Percentiles rank a stretch among this genome's conserved stretches.
phyloP scores from a whole-genome alignment of 306 rosid species.

The Crataegus laevigata region DNA sequence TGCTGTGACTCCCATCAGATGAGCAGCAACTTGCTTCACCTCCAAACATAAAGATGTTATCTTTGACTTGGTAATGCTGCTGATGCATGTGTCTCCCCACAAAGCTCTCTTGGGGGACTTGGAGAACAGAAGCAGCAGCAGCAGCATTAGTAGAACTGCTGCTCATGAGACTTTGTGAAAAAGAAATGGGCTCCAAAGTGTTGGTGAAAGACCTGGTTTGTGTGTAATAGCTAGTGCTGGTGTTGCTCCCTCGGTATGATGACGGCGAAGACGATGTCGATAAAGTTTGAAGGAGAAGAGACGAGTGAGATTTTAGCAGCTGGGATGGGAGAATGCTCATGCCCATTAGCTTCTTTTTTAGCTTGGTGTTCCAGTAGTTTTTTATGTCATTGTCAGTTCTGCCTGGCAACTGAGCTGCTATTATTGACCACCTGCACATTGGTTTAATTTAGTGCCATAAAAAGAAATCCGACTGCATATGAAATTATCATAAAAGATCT shows the following conservation, averaged over 20 bases:
- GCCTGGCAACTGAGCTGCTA: slow-evolving; percentile 81
- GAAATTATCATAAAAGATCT: slow-evolving; percentile 10
- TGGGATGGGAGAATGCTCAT: slow-evolving; percentile 19
- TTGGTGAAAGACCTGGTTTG: slow-evolving; percentile 23
- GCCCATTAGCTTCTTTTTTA: slow-evolving; percentile 65
- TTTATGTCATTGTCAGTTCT: slow-evolving; percentile 91
- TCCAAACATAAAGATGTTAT: slow-evolving; percentile 30
- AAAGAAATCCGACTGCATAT: not conserved
- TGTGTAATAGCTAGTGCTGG: slow-evolving; percentile 6
- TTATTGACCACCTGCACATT: slow-evolving; percentile 77
- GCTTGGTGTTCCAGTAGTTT: slow-evolving; percentile 94
- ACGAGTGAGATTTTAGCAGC: slow-evolving; percentile 16
- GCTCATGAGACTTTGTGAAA: slow-evolving; percentile 33
- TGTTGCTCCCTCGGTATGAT: slow-evolving; percentile 27
- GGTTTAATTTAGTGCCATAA: not conserved
- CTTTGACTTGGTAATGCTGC: slow-evolving; percentile 27
- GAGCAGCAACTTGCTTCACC: slow-evolving; percentile 62
- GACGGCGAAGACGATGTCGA: slow-evolving; percentile 32
- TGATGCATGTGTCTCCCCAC: slow-evolving; percentile 21
- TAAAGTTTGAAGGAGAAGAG: slow-evolving; percentile 28
- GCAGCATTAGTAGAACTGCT: slow-evolving; percentile 12
- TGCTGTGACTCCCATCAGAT: slow-evolving; percentile 47
- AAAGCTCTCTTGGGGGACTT: slow-evolving; percentile 41
- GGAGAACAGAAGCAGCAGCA: slow-evolving; percentile 4
- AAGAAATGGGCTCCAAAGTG: slow-evolving; percentile 32